Evolutionary conservation across 2,329 filamentous ascomycete genomes (phyloP).

Genomic region (Trichothecium roseum): DNA sequence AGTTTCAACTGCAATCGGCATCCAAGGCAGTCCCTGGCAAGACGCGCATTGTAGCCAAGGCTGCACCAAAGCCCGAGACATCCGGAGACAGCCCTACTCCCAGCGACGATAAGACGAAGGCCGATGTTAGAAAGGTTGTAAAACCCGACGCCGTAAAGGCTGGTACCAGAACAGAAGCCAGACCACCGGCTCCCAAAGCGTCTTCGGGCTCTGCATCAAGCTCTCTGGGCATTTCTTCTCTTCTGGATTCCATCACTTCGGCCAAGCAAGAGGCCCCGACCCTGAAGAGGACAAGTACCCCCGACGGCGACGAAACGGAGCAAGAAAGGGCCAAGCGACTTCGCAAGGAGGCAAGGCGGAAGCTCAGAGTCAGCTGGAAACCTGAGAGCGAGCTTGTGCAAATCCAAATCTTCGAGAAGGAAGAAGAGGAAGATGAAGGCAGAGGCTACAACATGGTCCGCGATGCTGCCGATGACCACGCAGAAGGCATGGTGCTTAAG

Average conservation of each 20-base stretch:
- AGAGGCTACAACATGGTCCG: constrained; percentile 57
- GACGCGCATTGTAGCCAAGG: constrained; percentile 30
- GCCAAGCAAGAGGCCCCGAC: constrained; percentile 26
- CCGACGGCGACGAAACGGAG: constrained; percentile 50
- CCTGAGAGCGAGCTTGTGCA: constrained; percentile 56
- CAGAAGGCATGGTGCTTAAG: constrained; percentile 61
- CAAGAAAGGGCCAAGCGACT: constrained; percentile 58
- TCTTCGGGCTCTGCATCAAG: constrained; percentile 19
- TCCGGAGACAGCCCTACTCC: constrained; percentile 12
- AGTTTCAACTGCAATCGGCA: constrained; percentile 17
- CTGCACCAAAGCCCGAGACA: constrained; percentile 24
- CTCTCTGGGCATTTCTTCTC: constrained; percentile 37
- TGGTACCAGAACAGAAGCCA: constrained; percentile 17
- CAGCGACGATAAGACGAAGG: constrained; percentile 20
- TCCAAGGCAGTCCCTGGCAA: constrained; percentile 20
- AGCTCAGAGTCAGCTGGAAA: constrained; percentile 62
- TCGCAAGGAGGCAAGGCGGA: constrained; percentile 61
- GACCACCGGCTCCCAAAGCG: constrained; percentile 16
- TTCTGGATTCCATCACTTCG: constrained; percentile 40
- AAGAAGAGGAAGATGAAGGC: constrained; percentile 59
- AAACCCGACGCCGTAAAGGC: constrained; percentile 10
- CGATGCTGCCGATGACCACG: constrained; percentile 62
- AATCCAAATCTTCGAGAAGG: constrained; percentile 60
- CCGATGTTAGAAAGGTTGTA: constrained; percentile 14
- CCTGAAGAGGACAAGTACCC: constrained; percentile 36